Evolutionary conservation across 768 basidiomycete genomes (phyloP).

Genomic region (Auricularia heimuer): DNA sequence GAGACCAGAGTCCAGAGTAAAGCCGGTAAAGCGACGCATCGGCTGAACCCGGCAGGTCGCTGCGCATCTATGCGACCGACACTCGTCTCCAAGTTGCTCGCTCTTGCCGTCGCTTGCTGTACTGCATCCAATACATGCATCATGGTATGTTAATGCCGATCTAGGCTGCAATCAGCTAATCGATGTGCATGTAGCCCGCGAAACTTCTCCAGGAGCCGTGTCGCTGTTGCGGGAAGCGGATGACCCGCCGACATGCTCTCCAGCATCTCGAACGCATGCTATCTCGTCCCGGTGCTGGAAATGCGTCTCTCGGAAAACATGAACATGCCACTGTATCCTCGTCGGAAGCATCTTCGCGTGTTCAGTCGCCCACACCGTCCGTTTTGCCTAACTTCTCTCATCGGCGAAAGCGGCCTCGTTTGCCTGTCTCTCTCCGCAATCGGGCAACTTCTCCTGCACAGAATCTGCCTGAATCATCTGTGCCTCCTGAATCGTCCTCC

Average conservation of each 20-base stretch:
- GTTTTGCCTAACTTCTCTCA: neutral
- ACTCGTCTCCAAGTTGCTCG: no score
- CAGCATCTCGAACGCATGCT: neutral
- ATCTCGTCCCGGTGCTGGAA: neutral
- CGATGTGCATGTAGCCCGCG: neutral
- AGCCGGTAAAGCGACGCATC: no score
- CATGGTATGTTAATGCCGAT: neutral
- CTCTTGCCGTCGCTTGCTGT: no score
- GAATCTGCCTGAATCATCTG: neutral
- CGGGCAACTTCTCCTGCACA: neutral
- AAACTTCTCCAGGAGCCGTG: neutral
- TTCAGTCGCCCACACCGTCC: neutral
- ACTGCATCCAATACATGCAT: no score
- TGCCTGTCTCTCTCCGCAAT: neutral
- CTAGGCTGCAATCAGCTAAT: neutral
- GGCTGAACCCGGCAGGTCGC: no score
- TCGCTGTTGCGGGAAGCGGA: neutral
- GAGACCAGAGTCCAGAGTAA: no score
- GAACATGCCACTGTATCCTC: neutral
- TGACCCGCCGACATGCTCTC: neutral
- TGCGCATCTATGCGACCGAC: no score
- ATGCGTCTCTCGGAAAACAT: neutral
- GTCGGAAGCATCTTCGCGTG: neutral
- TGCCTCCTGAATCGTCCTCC: no score
- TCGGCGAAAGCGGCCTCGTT: neutral